Percentiles rank a stretch among this genome's conserved stretches.
These are phyloP conservation scores for Cucumis hystrix DNA, from an alignment of 306 rosid genomes.

Conservation along the genomic window DNA sequence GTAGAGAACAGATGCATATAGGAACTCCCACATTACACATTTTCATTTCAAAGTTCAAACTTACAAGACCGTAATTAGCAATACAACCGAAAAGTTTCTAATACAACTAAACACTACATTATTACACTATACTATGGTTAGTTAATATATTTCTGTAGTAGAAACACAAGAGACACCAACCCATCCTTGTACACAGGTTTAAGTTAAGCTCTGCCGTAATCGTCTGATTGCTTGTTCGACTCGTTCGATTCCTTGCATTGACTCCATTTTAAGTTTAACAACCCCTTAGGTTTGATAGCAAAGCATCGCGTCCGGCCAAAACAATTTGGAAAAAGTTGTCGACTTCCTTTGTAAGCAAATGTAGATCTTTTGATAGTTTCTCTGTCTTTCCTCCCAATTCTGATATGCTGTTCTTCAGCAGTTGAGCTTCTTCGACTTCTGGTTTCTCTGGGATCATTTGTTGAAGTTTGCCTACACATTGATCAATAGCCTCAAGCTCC, in stretches of 20 bases:
- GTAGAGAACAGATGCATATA: background rate
- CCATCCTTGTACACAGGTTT: background rate
- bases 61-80: background rate
- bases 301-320: slow-evolving; percentile 50
- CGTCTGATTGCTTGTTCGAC: background rate
- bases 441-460: slow-evolving; percentile 36
- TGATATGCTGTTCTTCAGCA: slow-evolving; percentile 14
- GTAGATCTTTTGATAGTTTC: slow-evolving; percentile 49
- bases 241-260: background rate
- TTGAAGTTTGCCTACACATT: slow-evolving; percentile 29
- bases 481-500: slow-evolving; percentile 58
- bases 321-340: slow-evolving; percentile 52
- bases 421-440: slow-evolving; percentile 13
- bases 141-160: background rate
- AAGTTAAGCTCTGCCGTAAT: background rate
- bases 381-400: slow-evolving; percentile 32
- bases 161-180: slow-evolving; percentile 1
- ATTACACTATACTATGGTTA: background rate
- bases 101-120: background rate
- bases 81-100: background rate
- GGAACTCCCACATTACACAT: background rate
- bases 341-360: slow-evolving; percentile 59
- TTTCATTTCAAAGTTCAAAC: background rate
- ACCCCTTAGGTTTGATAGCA: slow-evolving; percentile 41
- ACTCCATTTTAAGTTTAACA: slow-evolving; percentile 21